Evolutionary conservation across 1,284 basidiomycete species (phyloP).

Genomic region (Caloboletus firmus): DNA sequence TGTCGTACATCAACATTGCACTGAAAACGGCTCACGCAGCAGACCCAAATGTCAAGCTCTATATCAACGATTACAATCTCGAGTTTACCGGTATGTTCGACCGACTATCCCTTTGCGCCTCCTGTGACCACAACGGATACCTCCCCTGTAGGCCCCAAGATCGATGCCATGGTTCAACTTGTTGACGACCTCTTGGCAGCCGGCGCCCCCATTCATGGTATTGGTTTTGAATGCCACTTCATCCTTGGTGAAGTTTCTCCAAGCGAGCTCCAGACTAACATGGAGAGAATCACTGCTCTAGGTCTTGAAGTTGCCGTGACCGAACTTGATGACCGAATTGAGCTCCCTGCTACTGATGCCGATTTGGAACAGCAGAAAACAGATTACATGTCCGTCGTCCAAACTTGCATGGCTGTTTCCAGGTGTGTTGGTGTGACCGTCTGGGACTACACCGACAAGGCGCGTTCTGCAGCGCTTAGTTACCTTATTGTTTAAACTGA

Average conservation of each 20-base stretch:
- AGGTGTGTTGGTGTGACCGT: conserved; percentile 21
- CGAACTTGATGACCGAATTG: conserved; percentile 56
- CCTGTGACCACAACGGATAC: neutral
- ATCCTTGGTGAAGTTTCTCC: conserved; percentile 49
- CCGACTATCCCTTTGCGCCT: neutral
- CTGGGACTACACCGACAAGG: conserved; percentile 24
- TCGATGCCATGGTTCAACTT: conserved; percentile 24
- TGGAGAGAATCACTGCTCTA: conserved; percentile 47
- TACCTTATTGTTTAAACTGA: neutral
- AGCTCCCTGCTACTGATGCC: conserved; percentile 47
- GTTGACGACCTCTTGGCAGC: conserved; percentile 15
- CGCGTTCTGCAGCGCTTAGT: neutral
- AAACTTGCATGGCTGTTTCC: conserved; percentile 13
- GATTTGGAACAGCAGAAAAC: conserved; percentile 48
- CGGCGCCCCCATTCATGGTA: conserved; percentile 15
- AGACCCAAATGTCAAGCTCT: conserved; percentile 19
- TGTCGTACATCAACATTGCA: conserved; percentile 20
- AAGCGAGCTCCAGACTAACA: conserved; percentile 39
- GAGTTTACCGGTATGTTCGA: conserved; percentile 11
- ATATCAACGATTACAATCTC: conserved; percentile 24
- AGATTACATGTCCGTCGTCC: conserved; percentile 16
- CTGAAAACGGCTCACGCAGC: conserved; percentile 16
- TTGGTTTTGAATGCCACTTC: conserved; percentile 41
- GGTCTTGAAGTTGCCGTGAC: conserved; percentile 58
- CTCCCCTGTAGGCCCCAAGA: conserved; percentile 14